A percentile compares a stretch with the other conserved stretches of the same genome.
Conservation (phyloP, 352 stramenopile species). For the Phytophthora niederhauseri region DNA sequence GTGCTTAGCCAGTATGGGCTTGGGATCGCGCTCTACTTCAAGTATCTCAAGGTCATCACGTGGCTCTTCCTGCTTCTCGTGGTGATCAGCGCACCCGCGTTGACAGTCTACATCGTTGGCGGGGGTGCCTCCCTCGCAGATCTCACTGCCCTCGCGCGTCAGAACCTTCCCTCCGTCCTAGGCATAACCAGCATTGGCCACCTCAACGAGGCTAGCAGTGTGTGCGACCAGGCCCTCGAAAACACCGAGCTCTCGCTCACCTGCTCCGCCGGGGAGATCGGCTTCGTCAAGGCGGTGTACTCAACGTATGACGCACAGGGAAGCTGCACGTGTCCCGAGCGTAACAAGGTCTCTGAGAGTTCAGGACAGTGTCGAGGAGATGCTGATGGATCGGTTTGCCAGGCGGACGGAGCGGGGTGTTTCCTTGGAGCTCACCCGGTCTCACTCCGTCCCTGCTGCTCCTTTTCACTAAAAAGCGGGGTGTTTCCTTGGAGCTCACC, state of each 20-base stretch:
- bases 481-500: constrained; percentile 74
- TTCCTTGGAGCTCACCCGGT: constrained; percentile 73
- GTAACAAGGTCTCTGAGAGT: constrained; percentile 64
- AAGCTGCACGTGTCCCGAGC: constrained; percentile 66
- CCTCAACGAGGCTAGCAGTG: constrained; percentile 66
- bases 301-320: constrained; percentile 66
- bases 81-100: constrained; percentile 58
- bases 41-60: constrained; percentile 87
- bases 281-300: constrained; percentile 81
- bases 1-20: constrained; percentile 82
- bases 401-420: constrained; percentile 52
- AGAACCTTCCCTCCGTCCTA: constrained; percentile 71
- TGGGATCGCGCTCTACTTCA: constrained; percentile 85
- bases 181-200: constrained; percentile 84
- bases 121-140: constrained; percentile 62
- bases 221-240: constrained; percentile 66
- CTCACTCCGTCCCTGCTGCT: constrained; percentile 69
- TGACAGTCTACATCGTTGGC: constrained; percentile 72
- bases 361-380: constrained; percentile 61
- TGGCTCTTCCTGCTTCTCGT: constrained; percentile 86
- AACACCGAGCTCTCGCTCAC: constrained; percentile 60
- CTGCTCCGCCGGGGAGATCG: constrained; percentile 74
- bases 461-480: too few species aligned
- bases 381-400: constrained; percentile 42
- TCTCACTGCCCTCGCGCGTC: constrained; percentile 65